A percentile compares a stretch with the other conserved stretches of the same genome.
phyloP scores from a whole-genome alignment of 352 stramenopile genomes.

The Globisporangium ultimum region DNA sequence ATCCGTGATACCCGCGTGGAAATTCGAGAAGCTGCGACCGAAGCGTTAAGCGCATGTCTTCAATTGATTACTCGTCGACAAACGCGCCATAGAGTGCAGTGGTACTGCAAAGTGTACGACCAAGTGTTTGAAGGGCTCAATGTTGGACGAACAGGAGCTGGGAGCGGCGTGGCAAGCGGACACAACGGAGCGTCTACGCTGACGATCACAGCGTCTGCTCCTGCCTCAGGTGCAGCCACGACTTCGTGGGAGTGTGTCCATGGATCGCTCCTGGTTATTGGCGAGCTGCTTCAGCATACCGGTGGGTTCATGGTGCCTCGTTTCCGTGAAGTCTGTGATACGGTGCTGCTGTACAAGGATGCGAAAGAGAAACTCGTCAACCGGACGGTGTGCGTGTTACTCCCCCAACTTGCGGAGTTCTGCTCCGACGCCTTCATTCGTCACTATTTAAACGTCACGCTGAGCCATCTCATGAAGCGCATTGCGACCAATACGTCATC shows the following conservation, averaged over 20 bases:
- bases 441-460: conserved; percentile 86
- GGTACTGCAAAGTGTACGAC: conserved; percentile 92
- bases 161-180: conserved; percentile 22
- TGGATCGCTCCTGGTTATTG: conserved; percentile 94
- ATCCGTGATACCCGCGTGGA: conserved; percentile 71
- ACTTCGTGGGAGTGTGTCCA: conserved; percentile 85
- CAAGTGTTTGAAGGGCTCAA: conserved; percentile 84
- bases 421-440: conserved; percentile 93
- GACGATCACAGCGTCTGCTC: conserved; percentile 6
- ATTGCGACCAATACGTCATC: conserved; percentile 57
- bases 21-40: conserved; percentile 79
- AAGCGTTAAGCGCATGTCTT: conserved; percentile 84
- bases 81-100: conserved; percentile 83
- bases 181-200: conserved; percentile 13
- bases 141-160: conserved; percentile 27
- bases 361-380: conserved; percentile 86
- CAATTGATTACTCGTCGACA: conserved; percentile 83
- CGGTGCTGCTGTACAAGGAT: conserved; percentile 92
- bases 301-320: conserved; percentile 96
- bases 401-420: conserved; percentile 92
- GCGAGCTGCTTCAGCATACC: conserved; percentile 93
- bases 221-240: conserved; percentile 10
- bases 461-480: conserved; percentile 83
- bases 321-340: conserved; percentile 95
- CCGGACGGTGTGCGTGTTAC: conserved; percentile 74